Evolutionary conservation across 73 alveolate genomes (phyloP).

Genomic region (Symbiodinium pilosum): DNA sequence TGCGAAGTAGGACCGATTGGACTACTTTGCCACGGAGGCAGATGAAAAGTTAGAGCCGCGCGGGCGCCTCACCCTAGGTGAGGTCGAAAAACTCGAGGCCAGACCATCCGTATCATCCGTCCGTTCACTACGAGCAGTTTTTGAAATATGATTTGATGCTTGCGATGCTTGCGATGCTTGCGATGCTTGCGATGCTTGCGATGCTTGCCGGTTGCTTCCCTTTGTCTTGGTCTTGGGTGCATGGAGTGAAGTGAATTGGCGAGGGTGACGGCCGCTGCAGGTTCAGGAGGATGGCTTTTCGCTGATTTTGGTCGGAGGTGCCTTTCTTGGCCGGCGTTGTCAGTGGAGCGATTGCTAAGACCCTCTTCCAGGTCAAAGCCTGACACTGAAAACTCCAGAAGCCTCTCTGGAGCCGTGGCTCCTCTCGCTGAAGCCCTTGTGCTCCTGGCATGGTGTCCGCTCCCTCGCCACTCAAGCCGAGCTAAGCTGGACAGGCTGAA

Average conservation of each 20-base stretch:
- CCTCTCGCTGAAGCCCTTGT: slow-evolving; percentile 28
- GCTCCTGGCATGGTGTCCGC: background rate
- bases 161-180: too few relatives aligned
- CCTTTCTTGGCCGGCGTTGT: background rate
- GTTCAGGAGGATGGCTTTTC: slow-evolving; percentile 81
- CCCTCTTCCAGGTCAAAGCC: slow-evolving; percentile 36
- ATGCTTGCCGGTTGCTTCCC: too few relatives aligned
- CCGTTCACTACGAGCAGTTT: too few relatives aligned
- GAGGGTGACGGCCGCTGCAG: background rate
- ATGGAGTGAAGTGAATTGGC: too few relatives aligned
- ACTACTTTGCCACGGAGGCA: slow-evolving; percentile 24
- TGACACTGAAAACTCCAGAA: slow-evolving; percentile 49
- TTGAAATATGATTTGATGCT: too few relatives aligned
- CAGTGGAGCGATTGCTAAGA: background rate
- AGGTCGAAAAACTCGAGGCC: slow-evolving; percentile 60
- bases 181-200: too few relatives aligned
- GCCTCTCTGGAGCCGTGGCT: slow-evolving; percentile 64
- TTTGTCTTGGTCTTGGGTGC: too few relatives aligned
- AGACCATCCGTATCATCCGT: too few relatives aligned
- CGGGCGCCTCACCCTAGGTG: slow-evolving; percentile 52
- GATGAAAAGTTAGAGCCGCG: slow-evolving; percentile 19
- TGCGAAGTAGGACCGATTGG: slow-evolving; percentile 35
- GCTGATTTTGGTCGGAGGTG: slow-evolving; percentile 49
- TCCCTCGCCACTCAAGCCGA: too few relatives aligned
- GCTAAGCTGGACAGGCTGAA: background rate